Evolutionary conservation across 2,329 filamentous ascomycete species (phyloP), one percentile per base, ranked within the genome.

Genomic region (Septoria petroselini): DNA sequence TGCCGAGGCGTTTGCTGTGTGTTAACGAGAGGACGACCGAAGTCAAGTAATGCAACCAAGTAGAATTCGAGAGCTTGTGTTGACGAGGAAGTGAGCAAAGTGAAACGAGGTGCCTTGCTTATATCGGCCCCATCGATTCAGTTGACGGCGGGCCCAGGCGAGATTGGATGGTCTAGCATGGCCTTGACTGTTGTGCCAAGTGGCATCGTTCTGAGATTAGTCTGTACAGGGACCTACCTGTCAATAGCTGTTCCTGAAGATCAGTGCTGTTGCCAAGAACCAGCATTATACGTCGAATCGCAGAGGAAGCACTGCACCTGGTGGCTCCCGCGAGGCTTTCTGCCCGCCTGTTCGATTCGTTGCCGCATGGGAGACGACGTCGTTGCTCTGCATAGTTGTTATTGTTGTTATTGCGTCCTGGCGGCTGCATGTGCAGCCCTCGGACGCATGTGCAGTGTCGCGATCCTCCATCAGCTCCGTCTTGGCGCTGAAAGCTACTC

Each of bases 21-120:
- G 33, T 30, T 35, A 55, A 58, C 48, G 54, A 58, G 39, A 58
- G 57, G 57, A 58, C 52, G 52, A 58, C 54, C 57, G 57, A 43
- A 54, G 57, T 57, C 54, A 57, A 55, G 50, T 53, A 49, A 46
- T 55, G 44, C 47, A 43, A 48, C 41, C 41, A 46, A 46, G 42
- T 41, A 46, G 29, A 41, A 48, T 42, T 33, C 44, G 50, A 45
- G 33, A 17, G 50, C 41, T 50, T 29, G 43, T 40, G 50, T 37
- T 48, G 52, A 50, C 35, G 47, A 55, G 37, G 42, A 19, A 50
- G 33, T 33, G 17, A 30, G 3, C 7, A 14, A 17, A 25, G 31
- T 47, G 55, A 50, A 53, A 53, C 55, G 52, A 53, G 45, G 52
- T 40, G 43, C 47, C 37, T 15, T 50, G 54, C 42, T 53, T 48